Base-by-base conservation (phyloP, 495 filamentous ascomycete species). In the Annulohypoxylon nitens region DNA sequence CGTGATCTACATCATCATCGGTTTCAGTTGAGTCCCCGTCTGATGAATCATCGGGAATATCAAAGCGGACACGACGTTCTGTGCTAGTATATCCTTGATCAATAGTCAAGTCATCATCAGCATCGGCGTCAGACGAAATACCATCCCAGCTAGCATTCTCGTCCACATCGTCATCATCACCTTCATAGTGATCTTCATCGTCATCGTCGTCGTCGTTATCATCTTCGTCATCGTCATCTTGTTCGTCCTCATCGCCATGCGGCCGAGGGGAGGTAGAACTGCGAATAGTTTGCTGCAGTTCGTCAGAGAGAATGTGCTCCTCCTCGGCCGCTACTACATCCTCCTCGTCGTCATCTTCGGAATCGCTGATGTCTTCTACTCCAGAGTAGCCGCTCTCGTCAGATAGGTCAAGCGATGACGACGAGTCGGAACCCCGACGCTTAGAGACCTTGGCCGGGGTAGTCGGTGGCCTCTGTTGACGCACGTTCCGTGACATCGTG, bases 331-430 rank as follows among this genome's bases (percentile, higher is more conserved):
- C 87, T 73, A 90, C 86, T 26, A 93, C 86, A 82, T 90, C 88
- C 76, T 89, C 86, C 72, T 93, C 91, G 78, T 93, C 91, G 64
- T 84, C 81, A 58, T 92, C 91, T 69, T 93, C 91, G 8, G 87
- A 91, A 54, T 94, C 93, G 63, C 88, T 91, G 67, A 97, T 91
- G 41, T 92, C 88, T 71, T 94, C 90, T 37, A 95, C 90, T 16
- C 85, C 92, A 12, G 89, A 90, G 76, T 92, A 92, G 51, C 86
- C 87, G 62, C 91, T 90, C 64, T 94, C 90, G 67, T 92, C 88
- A 5, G 89, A 88, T 36, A 86, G 83, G 73, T 85, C 78, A 57
- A 85, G 76, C 0, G 84, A 86, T 10, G 82, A 83, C 54, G 82
- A 82, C 20, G 78, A 73, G 70, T 81, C 81, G 33, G 81, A 84